These are phyloP conservation scores for Tylopilus sp. DNA, from an alignment of 1,284 basidiomycete species.

Conservation along the genomic window DNA sequence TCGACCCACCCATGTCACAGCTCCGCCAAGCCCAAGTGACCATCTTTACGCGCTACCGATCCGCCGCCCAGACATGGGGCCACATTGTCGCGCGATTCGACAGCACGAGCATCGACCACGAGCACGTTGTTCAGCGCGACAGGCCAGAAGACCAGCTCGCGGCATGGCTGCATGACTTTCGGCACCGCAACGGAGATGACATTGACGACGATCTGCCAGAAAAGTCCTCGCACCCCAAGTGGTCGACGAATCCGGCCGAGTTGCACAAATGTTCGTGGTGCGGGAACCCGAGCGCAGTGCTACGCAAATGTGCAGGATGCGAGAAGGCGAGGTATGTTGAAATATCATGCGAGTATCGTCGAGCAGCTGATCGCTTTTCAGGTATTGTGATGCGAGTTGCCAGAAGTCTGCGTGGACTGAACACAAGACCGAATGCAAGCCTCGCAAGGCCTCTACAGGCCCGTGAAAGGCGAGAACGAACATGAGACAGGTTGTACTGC, in stretches of 20 bases:
- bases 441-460: conserved; percentile 13
- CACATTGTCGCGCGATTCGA: conserved; percentile 42
- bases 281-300: conserved; percentile 53
- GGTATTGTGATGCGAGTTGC: conserved; percentile 51
- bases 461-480: not conserved
- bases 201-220: conserved; percentile 27
- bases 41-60: conserved; percentile 44
- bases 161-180: conserved; percentile 52
- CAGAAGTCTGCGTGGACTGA: conserved; percentile 52
- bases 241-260: conserved; percentile 44
- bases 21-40: conserved; percentile 49
- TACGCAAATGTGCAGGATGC: conserved; percentile 53
- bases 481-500: not conserved
- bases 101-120: conserved; percentile 23
- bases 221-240: conserved; percentile 39
- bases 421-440: conserved; percentile 44
- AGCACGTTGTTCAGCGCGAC: conserved; percentile 31
- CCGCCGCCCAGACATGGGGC: conserved; percentile 47
- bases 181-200: conserved; percentile 43
- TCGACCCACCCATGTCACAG: conserved; percentile 46
- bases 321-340: conserved; percentile 41
- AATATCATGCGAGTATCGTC: not conserved
- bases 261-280: conserved; percentile 60
- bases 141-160: conserved; percentile 54
- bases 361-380: conserved; percentile 17